Base-by-base conservation (phyloP, 257 asterid genomes). In the Przewalskia tangutica region DNA sequence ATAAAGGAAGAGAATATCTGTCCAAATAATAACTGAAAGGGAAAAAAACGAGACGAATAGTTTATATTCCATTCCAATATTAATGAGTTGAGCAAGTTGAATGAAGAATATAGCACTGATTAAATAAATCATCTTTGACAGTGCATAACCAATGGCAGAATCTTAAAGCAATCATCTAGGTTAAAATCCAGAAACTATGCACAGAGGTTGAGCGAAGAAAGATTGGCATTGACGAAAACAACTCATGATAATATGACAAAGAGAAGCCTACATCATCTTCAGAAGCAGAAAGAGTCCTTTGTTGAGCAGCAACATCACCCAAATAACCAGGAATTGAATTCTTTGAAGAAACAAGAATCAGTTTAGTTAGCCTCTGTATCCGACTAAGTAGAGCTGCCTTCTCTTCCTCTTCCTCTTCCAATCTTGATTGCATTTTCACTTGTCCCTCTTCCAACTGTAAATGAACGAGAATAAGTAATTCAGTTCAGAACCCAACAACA, bases 391-490 rank as follows among this genome's bases (percentile, higher is more conserved):
- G 82, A 88, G 99, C 99, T 18, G 93, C 94, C 91, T 96, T 96
- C 81, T 97, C 98, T 78, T 96, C 99, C 84, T 96, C 99, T 78
- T 96, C 99, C 90, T 96, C 99, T 92, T 96, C 99, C 89, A 96
- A 86, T 86, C 99, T 91, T 64, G 98, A 94, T 83, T 92, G 98
- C 99, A 96, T 94, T 93, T 95, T 96, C 67, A 93, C 93, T 90
- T 96, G 99, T 58, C 99, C 99, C 90, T 94, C 98, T 90, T 96
- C 98, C 92, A 96, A 91, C 99, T 96, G 84, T 63, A 55, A 81
- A 50, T 18, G 51, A 65, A 50, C 40, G 44, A 14, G 46, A 75
- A 75, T 7, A 70, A 70, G 63, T 50, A 75, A 27, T 51, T 50
- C 63, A 51, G 48, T 75, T 23, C 62, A 75, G 46, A 50, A 50